Percentiles rank a stretch among this genome's conserved stretches.
phyloP scores from a whole-genome alignment of 805 yeast genomes.

The Yarrowia sp. region DNA sequence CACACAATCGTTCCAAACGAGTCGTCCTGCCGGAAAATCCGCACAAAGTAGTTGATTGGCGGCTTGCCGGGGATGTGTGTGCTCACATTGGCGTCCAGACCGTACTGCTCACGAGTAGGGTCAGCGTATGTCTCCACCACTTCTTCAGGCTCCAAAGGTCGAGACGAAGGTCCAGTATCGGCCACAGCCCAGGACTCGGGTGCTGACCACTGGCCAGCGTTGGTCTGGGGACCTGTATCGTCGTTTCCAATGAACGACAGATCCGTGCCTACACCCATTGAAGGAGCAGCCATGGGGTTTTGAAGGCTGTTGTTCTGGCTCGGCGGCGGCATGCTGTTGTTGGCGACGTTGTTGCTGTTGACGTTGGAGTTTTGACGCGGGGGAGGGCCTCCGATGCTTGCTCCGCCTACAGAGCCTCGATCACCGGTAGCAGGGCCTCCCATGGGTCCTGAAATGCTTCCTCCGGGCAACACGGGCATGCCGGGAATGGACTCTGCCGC shows the following conservation, averaged over 20 bases:
- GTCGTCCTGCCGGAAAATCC: constrained; percentile 80
- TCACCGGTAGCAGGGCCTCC: constrained; percentile 25
- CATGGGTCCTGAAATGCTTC: constrained; percentile 11
- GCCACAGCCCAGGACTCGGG: constrained; percentile 37
- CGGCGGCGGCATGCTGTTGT: neutral
- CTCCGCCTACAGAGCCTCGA: no score
- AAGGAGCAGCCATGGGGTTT: constrained; percentile 1
- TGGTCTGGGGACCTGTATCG: constrained; percentile 23
- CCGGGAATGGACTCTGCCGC: constrained; percentile 18
- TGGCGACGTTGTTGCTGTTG: neutral
- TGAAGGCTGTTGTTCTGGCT: neutral
- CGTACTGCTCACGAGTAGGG: constrained; percentile 26
- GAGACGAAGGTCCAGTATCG: neutral
- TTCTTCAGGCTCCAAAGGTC: constrained; percentile 2
- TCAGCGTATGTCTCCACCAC: constrained; percentile 11
- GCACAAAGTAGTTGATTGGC: constrained; percentile 41
- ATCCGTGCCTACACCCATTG: constrained; percentile 29
- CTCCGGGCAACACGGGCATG: constrained; percentile 25
- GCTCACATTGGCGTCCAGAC: neutral
- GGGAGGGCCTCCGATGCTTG: no score
- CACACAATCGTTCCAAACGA: constrained; percentile 82
- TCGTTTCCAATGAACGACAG: constrained; percentile 24
- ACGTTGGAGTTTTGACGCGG: no score
- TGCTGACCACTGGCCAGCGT: constrained; percentile 31
- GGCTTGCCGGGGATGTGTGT: constrained; percentile 24